phyloP scores from a whole-genome alignment of 495 filamentous ascomycete genomes.

The Achaetomiella virescens region DNA sequence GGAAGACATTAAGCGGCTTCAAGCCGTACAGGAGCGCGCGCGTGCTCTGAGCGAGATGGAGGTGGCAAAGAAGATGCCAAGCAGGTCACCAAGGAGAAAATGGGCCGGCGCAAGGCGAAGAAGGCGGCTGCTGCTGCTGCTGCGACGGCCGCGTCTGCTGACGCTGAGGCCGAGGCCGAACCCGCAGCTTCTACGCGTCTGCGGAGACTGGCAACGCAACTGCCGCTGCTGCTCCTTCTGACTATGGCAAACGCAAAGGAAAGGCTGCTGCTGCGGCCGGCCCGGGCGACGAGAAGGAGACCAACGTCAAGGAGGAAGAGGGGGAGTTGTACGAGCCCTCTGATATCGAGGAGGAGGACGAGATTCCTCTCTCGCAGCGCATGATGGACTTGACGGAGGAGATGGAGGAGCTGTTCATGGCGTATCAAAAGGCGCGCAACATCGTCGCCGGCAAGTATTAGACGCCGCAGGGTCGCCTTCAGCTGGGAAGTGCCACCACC shows the following conservation, averaged over 20 bases:
- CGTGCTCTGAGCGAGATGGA: neutral
- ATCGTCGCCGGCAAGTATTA: neutral
- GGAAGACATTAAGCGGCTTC: neutral
- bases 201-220: no score
- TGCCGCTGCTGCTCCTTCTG: no score
- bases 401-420: neutral
- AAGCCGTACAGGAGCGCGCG: neutral
- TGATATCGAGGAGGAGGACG: neutral
- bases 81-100: neutral
- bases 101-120: neutral
- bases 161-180: no score
- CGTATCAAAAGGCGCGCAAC: neutral
- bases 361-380: neutral
- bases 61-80: constrained; percentile 2
- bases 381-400: neutral
- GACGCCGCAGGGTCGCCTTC: neutral
- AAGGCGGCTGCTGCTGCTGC: neutral
- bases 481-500: no score
- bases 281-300: neutral
- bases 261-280: neutral
- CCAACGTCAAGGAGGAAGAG: neutral
- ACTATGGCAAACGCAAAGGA: no score
- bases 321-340: neutral
- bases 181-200: no score
- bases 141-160: neutral